A percentile compares a stretch with the other conserved stretches of the same genome.
Conservation (phyloP, 306 rosid species). For the Trichosanthes truncata region DNA sequence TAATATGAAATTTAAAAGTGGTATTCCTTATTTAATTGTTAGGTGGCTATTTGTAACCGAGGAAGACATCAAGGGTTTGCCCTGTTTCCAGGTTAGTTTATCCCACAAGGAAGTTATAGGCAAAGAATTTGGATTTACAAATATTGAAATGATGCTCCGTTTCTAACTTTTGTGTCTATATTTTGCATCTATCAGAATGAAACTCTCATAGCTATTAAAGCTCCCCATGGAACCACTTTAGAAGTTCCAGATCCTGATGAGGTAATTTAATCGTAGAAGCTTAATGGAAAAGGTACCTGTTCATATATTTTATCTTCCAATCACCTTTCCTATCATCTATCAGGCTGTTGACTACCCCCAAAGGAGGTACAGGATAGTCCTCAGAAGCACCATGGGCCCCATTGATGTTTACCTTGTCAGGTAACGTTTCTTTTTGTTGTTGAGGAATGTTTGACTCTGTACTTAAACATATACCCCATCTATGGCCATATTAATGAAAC, state of each 20-base stretch:
- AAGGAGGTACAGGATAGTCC: slow-evolving; percentile 87
- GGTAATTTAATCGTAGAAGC: slow-evolving; percentile 39
- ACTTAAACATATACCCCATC: slow-evolving; percentile 7
- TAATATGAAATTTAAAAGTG: not conserved
- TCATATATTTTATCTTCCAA: slow-evolving; percentile 18
- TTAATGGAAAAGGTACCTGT: not conserved
- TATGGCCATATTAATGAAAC: slow-evolving; percentile 12
- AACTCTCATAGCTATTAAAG: slow-evolving; percentile 94
- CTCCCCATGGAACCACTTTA: slow-evolving; percentile 95
- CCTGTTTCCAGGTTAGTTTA: slow-evolving; percentile 68
- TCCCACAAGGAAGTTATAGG: not conserved
- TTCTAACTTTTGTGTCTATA: not conserved
- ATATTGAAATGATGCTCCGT: not conserved
- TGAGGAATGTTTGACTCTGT: not conserved
- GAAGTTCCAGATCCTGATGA: slow-evolving; percentile 99
- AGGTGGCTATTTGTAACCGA: slow-evolving; percentile 95
- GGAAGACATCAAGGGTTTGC: slow-evolving; percentile 89
- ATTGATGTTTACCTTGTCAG: slow-evolving; percentile 97
- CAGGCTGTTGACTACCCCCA: slow-evolving; percentile 95
- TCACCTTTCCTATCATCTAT: slow-evolving; percentile 20
- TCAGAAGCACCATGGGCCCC: slow-evolving; percentile 97
- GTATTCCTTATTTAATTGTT: slow-evolving; percentile 9
- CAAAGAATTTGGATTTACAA: not conserved
- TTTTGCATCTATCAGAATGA: slow-evolving; percentile 57
- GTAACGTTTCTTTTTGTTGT: slow-evolving; percentile 24